Conservation (phyloP, 345 rosid genomes). For the Physaria fendleri region DNA sequence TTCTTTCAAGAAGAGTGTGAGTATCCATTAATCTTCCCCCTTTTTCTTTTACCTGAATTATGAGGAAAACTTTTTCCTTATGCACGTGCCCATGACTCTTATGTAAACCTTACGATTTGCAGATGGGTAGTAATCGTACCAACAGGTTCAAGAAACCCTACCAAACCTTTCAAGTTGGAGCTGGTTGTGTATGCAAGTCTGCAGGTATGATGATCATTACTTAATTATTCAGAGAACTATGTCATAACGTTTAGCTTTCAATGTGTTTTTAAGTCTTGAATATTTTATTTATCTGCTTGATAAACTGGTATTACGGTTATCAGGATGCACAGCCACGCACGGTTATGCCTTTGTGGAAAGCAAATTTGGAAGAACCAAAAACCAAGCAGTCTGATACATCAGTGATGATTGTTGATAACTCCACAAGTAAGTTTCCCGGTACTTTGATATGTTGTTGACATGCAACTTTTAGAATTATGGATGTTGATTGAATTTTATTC, state of each 20-base stretch:
- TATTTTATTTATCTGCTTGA: neutral
- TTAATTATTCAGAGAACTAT: neutral
- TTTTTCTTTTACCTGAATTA: neutral
- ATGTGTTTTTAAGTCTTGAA: neutral
- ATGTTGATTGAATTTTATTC: slow-evolving; percentile 45
- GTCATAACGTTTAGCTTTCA: neutral
- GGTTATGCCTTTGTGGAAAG: slow-evolving; percentile 76
- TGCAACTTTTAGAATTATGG: slow-evolving; percentile 14
- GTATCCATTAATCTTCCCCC: slow-evolving; percentile 13
- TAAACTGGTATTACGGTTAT: slow-evolving; percentile 8
- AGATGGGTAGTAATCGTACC: slow-evolving; percentile 93
- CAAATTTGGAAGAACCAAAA: slow-evolving; percentile 78
- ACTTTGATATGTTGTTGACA: slow-evolving; percentile 16
- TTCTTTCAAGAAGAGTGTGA: slow-evolving; percentile 84
- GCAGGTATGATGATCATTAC: slow-evolving; percentile 43
- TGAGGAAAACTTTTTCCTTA: neutral
- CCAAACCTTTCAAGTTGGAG: slow-evolving; percentile 78
- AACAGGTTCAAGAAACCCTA: slow-evolving; percentile 62
- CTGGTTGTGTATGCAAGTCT: slow-evolving; percentile 67
- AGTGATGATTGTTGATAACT: slow-evolving; percentile 60
- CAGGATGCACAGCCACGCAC: slow-evolving; percentile 92
- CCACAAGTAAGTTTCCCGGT: slow-evolving; percentile 55
- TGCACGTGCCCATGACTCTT: neutral
- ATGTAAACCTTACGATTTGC: slow-evolving; percentile 16
- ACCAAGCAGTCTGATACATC: slow-evolving; percentile 65